Conservation (phyloP, 305 asterid species). For the Monarda citriodora region DNA sequence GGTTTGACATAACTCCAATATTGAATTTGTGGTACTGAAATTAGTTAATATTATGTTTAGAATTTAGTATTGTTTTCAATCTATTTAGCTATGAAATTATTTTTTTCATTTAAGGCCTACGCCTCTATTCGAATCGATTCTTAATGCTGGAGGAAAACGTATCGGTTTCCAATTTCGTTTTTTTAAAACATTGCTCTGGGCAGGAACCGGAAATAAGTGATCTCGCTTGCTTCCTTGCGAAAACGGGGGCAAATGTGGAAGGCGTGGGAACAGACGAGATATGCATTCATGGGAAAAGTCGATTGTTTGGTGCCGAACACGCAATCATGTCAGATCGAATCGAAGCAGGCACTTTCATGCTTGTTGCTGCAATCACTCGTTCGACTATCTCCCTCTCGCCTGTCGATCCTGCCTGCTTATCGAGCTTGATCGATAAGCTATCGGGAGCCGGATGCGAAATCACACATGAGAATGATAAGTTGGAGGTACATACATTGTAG, state of each 20-base stretch:
- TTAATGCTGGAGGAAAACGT: no score
- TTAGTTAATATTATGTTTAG: no score
- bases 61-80: no score
- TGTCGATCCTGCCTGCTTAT: conserved; percentile 16
- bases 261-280: conserved; percentile 39
- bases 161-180: no score
- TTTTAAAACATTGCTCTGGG: no score
- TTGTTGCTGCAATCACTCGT: conserved; percentile 45
- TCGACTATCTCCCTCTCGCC: conserved; percentile 34
- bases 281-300: conserved; percentile 26
- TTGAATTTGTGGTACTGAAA: no score
- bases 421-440: conserved; percentile 26
- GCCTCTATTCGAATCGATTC: no score
- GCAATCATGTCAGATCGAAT: conserved; percentile 35
- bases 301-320: conserved; percentile 29
- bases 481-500: conserved; percentile 29
- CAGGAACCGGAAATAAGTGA: conserved; percentile 54
- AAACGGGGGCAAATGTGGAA: conserved; percentile 35
- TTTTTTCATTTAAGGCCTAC: no score
- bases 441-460: conserved; percentile 32
- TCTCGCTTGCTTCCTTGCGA: conserved; percentile 36
- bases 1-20: no score
- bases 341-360: conserved; percentile 34
- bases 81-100: no score
- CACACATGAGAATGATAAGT: conserved; percentile 13